Percentiles rank a stretch among this genome's conserved stretches.
phyloP scores from a whole-genome alignment of 148 eudicot genomes.

The Chenopodium formosanum region DNA sequence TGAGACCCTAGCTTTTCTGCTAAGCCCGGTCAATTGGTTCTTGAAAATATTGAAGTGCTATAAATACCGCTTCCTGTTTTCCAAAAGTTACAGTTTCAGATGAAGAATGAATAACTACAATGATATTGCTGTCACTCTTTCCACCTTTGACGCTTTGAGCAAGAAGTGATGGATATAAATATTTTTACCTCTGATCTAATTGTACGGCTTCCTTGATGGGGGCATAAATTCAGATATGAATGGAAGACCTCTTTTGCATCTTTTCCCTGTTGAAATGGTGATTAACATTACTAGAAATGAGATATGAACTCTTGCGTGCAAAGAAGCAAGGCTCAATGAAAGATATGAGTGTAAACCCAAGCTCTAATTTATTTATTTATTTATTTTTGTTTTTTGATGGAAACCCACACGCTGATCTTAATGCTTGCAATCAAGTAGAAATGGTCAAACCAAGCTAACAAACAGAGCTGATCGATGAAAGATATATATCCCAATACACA shows the following conservation, averaged over 20 bases:
- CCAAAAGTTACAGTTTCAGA: not conserved
- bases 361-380: too few species aligned
- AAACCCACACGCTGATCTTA: not conserved
- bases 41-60: conserved; percentile 92
- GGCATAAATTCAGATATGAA: conserved; percentile 77
- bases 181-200: conserved; percentile 84
- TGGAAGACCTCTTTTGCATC: conserved; percentile 56
- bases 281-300: not conserved
- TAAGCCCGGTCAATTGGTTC: conserved; percentile 70
- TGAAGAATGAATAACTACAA: not conserved
- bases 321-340: not conserved
- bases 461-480: not conserved
- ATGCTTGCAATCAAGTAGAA: conserved; percentile 8
- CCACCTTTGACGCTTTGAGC: not conserved
- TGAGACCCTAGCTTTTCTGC: conserved; percentile 22
- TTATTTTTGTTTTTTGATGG: too few species aligned
- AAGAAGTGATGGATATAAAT: not conserved
- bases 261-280: conserved; percentile 58
- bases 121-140: not conserved
- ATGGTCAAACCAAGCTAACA: not conserved
- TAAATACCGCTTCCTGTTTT: conserved; percentile 86
- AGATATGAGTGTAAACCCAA: too few species aligned
- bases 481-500: not conserved
- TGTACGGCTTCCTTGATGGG: conserved; percentile 95
- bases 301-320: not conserved